Evolutionary conservation across 306 rosid species (phyloP).

Genomic region (Urtica urens): DNA sequence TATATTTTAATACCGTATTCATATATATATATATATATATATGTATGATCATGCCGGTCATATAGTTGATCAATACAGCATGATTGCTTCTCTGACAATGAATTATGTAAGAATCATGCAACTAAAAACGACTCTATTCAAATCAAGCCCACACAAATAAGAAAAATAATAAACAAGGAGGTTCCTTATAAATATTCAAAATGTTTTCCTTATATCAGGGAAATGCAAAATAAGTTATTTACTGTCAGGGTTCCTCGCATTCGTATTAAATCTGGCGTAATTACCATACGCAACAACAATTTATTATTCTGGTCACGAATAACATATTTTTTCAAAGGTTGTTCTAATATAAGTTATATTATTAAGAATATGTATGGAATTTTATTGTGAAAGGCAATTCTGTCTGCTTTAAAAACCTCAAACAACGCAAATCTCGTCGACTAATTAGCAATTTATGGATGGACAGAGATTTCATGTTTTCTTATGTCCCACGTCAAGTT

Average conservation of each 20-base stretch:
- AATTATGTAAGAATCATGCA: slow-evolving; percentile 24
- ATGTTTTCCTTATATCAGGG: not conserved
- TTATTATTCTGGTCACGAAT: not conserved
- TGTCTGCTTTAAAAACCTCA: not conserved
- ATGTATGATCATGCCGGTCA: slow-evolving; percentile 10
- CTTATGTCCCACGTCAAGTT: not conserved
- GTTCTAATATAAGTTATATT: too few species aligned
- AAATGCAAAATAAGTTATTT: too few species aligned
- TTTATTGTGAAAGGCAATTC: not conserved
- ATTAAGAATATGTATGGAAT: too few species aligned
- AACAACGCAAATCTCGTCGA: not conserved
- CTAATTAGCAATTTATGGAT: not conserved
- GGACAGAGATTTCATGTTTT: not conserved
- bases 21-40: too few species aligned
- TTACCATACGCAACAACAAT: not conserved
- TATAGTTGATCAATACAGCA: slow-evolving; percentile 17
- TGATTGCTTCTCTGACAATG: slow-evolving; percentile 19
- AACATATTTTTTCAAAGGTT: not conserved
- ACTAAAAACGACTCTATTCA: slow-evolving; percentile 6
- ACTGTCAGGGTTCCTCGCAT: too few species aligned
- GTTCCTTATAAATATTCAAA: not conserved
- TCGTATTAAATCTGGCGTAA: not conserved
- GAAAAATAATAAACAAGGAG: not conserved
- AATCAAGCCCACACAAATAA: not conserved
- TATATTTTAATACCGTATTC: too few species aligned